Evolutionary conservation across 1,284 basidiomycete species (phyloP), one percentile per base, ranked within the genome.

Genomic region (Wallemia hederae): DNA sequence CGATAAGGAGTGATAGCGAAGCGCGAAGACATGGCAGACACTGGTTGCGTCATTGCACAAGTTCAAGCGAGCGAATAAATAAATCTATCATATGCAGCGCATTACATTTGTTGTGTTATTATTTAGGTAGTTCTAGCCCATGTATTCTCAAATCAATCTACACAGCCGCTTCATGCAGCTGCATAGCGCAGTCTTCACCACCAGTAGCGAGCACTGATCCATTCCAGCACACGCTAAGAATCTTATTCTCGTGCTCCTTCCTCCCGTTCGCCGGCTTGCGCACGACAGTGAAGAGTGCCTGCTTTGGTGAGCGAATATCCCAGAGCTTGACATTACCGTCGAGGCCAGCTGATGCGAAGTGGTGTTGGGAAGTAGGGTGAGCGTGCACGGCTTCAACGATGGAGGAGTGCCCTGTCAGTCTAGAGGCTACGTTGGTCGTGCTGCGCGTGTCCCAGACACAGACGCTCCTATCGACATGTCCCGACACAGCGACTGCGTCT

Each of bases 281-380:
- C 11, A 62, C 61, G 26, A 69, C 60, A 7, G 63, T 65, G 69
- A 91, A 86, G 62, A 76, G 64, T 3, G 72, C 75, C 78, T 65
- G 81, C 74, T 69, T 74, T 22, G 73, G 73, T 27, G 71, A 72
- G 31, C 88, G 75, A 27, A 88, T 71, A 69, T 96, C 90, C 88
- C 88, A 94, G 22, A 94, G 73, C 26, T 87, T 77, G 1, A 83
- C 80, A 0, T 80, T 73, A 31, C 87, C 85, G 63, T 89, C 85
- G 68, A 90, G 89, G 0, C 82, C 80, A 1, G 85, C 89, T 0
- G 80, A 83, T 7, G 83, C 75, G 22, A 90, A 74, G 64, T 86
- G 84, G 65, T 83, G 74, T 26, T 72, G 74, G 22, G 80, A 79
- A 0, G 76, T 75, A 0, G 77, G 74, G 66, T 80, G 73, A 17